Percentiles rank a stretch among this genome's conserved stretches.
phyloP scores from a whole-genome alignment of 495 filamentous ascomycete species.

The Hypoxylon crocopeplum region DNA sequence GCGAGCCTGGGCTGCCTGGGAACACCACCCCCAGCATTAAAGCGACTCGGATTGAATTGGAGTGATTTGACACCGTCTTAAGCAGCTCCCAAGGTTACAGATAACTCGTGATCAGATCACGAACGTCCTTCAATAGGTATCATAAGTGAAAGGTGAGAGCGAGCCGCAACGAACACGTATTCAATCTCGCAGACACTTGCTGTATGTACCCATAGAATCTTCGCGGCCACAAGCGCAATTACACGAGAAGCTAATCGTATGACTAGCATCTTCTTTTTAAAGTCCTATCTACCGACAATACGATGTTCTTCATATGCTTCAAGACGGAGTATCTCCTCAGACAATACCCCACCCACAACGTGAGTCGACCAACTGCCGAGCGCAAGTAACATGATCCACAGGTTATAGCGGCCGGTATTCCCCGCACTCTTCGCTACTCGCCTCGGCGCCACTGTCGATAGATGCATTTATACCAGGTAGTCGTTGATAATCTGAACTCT shows the following conservation, averaged over 20 bases:
- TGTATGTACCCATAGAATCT: neutral
- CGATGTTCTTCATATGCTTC: neutral
- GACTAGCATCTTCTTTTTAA: neutral
- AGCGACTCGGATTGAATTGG: too few relatives aligned
- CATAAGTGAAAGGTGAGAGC: too few relatives aligned
- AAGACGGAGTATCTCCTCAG: constrained; percentile 2
- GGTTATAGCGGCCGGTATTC: constrained; percentile 7
- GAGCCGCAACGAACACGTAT: too few relatives aligned
- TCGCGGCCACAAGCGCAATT: neutral
- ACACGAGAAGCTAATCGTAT: neutral
- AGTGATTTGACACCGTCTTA: too few relatives aligned
- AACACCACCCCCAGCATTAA: too few relatives aligned
- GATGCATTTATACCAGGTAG: neutral
- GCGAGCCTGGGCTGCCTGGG: too few relatives aligned
- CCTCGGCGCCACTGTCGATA: neutral
- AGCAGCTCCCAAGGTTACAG: too few relatives aligned
- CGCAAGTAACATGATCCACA: constrained; percentile 23
- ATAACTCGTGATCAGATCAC: too few relatives aligned
- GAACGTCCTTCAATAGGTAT: too few relatives aligned
- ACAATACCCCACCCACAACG: constrained; percentile 3
- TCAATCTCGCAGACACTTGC: too few relatives aligned
- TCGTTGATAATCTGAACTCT: neutral
- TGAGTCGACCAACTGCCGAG: constrained; percentile 32
- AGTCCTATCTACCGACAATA: neutral
- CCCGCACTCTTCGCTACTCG: constrained; percentile 10